Base-by-base conservation (phyloP, 2,329 filamentous ascomycete genomes). In the Aspergillus melleus region DNA sequence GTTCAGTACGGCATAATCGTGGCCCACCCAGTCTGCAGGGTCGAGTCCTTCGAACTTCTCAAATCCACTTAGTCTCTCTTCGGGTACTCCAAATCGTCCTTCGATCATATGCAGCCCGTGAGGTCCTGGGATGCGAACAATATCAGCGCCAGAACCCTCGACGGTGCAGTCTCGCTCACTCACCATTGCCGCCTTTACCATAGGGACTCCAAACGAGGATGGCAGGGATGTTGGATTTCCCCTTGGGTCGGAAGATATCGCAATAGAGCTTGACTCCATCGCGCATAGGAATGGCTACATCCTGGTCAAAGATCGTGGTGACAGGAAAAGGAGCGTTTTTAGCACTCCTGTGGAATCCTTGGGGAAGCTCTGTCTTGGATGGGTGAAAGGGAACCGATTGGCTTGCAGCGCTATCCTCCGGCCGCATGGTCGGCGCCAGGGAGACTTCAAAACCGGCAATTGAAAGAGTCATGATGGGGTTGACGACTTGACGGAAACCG, bases 31-130 rank as follows among this genome's bases (percentile, higher is more conserved):
- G 8, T 64, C 62, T 1, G 67, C 67, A 5, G 78, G 77, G 64
- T 80, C 78, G 2, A 72, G 72, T 1, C 72, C 77, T 64, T 80
- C 78, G 55, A 79, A 79, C 47, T 78, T 79, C 61, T 80, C 75
- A n/a, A 65, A 29, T 29, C 62, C 65, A 39, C 30, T 32, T 32
- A 32, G 6, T 11, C 30, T 32, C 6, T 32, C 30, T 8, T 32
- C 30, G 30, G 30, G 30, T 4, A 32, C 30, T 9, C 30, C 30
- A 32, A 32, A 32, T 32, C 30, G 30, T 5, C 30, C 30, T 32
- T 32, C 30, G 11, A 47, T 22, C 16, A 47, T 47, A 6, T 47
- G 44, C 5, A 19, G 14, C 6, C 44, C 44, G 11, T n/a, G 44
- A 8, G 16, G 44, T 10, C 44, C 20, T n/a, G n/a, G n/a, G n/a